Evolutionary conservation across 148 eudicot genomes (phyloP).

Genomic region (Diospyros kaki): DNA sequence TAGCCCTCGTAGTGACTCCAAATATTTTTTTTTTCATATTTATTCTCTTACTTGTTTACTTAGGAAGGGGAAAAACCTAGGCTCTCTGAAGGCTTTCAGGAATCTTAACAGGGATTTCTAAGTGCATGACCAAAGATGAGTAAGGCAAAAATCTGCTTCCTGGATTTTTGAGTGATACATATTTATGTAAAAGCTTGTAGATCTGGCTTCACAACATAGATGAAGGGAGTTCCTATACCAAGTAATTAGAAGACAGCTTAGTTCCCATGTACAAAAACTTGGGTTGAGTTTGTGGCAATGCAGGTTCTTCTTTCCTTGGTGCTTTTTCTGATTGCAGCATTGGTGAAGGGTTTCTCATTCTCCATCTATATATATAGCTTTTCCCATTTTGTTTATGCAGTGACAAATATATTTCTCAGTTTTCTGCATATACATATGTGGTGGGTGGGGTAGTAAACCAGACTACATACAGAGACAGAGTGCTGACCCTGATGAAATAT

Average conservation of each 20-base stretch:
- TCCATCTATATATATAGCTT: neutral
- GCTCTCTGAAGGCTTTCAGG: neutral
- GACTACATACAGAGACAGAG: neutral
- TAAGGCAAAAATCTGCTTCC: neutral
- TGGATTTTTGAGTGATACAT: constrained; percentile 1
- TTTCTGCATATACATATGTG: neutral
- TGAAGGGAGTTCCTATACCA: neutral
- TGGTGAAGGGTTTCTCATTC: neutral
- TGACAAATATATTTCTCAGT: neutral
- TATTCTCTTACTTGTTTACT: no score
- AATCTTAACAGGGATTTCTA: neutral
- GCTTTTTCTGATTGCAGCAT: neutral
- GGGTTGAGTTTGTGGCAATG: neutral
- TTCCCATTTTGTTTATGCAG: neutral
- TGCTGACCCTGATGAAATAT: neutral
- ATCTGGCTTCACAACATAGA: neutral
- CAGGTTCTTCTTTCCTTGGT: neutral
- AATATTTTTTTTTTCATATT: no score
- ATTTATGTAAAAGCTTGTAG: constrained; percentile 1
- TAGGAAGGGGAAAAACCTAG: neutral
- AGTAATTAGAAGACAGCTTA: neutral
- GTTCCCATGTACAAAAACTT: neutral
- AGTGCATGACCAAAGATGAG: neutral
- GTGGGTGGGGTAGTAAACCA: neutral
- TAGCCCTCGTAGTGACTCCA: no score